These are phyloP conservation scores for Metarhizium brunneum DNA, from an alignment of 2,329 filamentous ascomycete genomes.

Conservation along the genomic window DNA sequence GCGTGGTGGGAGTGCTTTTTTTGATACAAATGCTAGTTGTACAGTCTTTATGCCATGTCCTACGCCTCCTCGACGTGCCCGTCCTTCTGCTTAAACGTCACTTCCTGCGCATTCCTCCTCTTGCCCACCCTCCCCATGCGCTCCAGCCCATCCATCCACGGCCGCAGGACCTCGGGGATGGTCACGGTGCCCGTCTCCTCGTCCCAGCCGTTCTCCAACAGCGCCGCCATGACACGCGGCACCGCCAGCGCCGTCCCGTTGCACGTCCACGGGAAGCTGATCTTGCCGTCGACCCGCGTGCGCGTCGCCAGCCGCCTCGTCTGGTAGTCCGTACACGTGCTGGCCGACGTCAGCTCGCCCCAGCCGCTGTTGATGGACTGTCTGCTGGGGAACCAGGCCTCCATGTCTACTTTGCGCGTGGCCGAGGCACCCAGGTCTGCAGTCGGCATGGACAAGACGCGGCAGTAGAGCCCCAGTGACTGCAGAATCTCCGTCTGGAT, in stretches of 20 bases:
- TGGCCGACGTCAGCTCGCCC: conserved; percentile 88
- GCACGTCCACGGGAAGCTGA: conserved; percentile 76
- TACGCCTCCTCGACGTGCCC: not conserved
- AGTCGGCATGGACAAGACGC: conserved; percentile 86
- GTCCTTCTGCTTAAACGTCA: conserved; percentile 1
- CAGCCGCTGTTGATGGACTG: conserved; percentile 53
- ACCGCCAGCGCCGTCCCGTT: conserved; percentile 93
- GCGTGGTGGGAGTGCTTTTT: not conserved
- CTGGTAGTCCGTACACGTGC: conserved; percentile 93
- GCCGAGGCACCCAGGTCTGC: conserved; percentile 85
- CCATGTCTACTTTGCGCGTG: conserved; percentile 81
- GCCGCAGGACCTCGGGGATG: conserved; percentile 69
- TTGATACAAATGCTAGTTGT: not conserved
- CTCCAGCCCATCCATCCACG: conserved; percentile 74
- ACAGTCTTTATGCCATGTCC: not conserved
- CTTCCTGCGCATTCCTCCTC: conserved; percentile 10
- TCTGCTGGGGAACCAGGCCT: conserved; percentile 85
- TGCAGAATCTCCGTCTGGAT: conserved; percentile 79
- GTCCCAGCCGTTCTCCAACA: conserved; percentile 88
- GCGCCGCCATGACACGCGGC: conserved; percentile 76
- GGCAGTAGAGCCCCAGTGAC: conserved; percentile 71
- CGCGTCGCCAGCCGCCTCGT: conserved; percentile 71
- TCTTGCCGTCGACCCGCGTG: conserved; percentile 44
- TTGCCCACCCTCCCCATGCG: conserved; percentile 40
- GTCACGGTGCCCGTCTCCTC: conserved; percentile 55